These are phyloP conservation scores for Cyclotella distinguenda DNA, from an alignment of 108 stramenopile species.

Conservation along the genomic window DNA sequence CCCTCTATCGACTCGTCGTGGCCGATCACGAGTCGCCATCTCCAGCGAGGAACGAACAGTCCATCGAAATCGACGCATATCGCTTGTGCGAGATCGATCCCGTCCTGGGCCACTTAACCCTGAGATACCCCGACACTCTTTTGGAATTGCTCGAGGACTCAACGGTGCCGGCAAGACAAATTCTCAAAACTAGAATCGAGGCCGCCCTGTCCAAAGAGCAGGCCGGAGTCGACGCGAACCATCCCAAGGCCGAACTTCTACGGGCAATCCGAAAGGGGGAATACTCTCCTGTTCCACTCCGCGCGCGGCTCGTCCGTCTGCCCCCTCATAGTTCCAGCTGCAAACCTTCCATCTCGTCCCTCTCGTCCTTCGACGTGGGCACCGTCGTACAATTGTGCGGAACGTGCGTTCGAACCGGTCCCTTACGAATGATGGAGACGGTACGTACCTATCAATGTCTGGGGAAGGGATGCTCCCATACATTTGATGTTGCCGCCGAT, in stretches of 20 bases:
- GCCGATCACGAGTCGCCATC: conserved; percentile 19
- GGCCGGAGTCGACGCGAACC: not conserved
- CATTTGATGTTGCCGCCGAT: conserved; percentile 81
- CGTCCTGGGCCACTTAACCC: conserved; percentile 69
- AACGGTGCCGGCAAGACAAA: conserved; percentile 52
- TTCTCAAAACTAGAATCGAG: conserved; percentile 24
- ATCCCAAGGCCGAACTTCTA: conserved; percentile 9
- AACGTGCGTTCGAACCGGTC: conserved; percentile 88
- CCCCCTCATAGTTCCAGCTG: conserved; percentile 79
- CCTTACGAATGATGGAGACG: conserved; percentile 92
- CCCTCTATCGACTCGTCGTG: conserved; percentile 15
- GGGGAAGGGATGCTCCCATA: conserved; percentile 65
- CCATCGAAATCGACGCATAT: conserved; percentile 62
- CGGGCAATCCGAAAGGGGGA: conserved; percentile 23
- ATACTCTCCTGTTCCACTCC: conserved; percentile 59
- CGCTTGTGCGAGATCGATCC: conserved; percentile 67
- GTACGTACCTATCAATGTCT: conserved; percentile 80
- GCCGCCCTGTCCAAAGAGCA: not conserved
- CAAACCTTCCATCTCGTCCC: conserved; percentile 74
- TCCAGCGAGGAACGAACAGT: conserved; percentile 2
- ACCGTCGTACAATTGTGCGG: conserved; percentile 91
- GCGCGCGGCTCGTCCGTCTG: conserved; percentile 86
- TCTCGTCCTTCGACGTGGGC: conserved; percentile 81
- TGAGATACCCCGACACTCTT: conserved; percentile 75
- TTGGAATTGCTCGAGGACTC: conserved; percentile 76